These are phyloP conservation scores for Leccinum barrowsii DNA, from an alignment of 768 basidiomycete genomes.

Conservation along the genomic window DNA sequence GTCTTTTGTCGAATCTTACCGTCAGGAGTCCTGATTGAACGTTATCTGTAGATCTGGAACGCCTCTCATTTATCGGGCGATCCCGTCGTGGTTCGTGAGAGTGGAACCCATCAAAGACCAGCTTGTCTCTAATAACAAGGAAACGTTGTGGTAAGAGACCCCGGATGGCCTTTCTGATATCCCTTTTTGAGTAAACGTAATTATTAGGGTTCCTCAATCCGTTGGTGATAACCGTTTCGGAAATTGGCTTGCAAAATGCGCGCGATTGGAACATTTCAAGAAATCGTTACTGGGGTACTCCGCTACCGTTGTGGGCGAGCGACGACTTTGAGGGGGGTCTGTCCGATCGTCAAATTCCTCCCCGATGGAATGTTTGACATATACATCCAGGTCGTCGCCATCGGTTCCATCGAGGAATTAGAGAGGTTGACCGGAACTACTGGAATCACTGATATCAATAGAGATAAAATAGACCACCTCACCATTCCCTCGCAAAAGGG, in stretches of 20 bases:
- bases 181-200: conserved; percentile 3
- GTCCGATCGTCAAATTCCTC: neutral
- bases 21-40: neutral
- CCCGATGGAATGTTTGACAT: neutral
- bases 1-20: neutral
- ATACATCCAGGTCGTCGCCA: conserved; percentile 61
- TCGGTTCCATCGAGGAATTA: conserved; percentile 86
- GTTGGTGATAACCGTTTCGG: conserved; percentile 93
- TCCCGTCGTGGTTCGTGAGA: conserved; percentile 94
- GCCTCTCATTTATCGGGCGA: conserved; percentile 92
- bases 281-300: conserved; percentile 99
- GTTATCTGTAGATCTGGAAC: conserved; percentile 70
- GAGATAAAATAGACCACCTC: conserved; percentile 93
- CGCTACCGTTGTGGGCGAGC: conserved; percentile 93
- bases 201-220: conserved; percentile 78
- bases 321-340: conserved; percentile 83
- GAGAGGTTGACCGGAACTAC: conserved; percentile 80
- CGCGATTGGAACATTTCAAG: conserved; percentile 99
- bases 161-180: neutral
- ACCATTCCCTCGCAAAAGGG: conserved; percentile 91
- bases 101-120: conserved; percentile 83
- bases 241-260: conserved; percentile 95
- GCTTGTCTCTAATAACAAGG: conserved; percentile 85
- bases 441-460: conserved; percentile 86
- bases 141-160: conserved; percentile 73